Percentiles rank a stretch among this genome's conserved stretches.
These are phyloP conservation scores for Leishmania guyanensis DNA, from an alignment of 208 protist species.

Conservation along the genomic window DNA sequence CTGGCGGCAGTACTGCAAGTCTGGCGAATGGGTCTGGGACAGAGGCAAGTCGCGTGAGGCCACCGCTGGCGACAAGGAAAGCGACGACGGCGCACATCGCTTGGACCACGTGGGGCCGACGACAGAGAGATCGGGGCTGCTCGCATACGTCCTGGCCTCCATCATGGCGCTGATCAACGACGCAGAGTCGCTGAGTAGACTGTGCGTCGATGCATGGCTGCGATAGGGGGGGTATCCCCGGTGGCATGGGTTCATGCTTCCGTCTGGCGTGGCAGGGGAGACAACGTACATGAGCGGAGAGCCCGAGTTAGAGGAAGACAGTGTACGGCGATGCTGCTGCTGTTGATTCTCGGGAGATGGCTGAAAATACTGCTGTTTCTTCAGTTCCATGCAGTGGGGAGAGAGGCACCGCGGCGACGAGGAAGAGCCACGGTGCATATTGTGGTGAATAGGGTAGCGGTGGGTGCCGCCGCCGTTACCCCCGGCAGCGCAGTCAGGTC, in stretches of 20 bases:
- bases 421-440: neutral
- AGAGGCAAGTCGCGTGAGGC: neutral
- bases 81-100: neutral
- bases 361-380: neutral
- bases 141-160: neutral
- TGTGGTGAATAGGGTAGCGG: neutral
- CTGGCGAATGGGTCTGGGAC: conserved; percentile 6
- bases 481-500: neutral
- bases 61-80: neutral
- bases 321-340: neutral
- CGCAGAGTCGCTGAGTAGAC: neutral
- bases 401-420: conserved; percentile 9
- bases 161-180: conserved; percentile 6
- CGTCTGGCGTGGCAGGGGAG: neutral
- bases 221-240: neutral
- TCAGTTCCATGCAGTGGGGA: neutral
- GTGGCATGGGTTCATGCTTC: neutral
- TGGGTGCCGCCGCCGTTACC: neutral
- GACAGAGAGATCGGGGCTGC: neutral
- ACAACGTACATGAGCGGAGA: conserved; percentile 6
- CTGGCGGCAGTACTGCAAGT: neutral
- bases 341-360: neutral
- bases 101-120: neutral
- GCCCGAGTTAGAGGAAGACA: conserved; percentile 3
- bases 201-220: neutral